Evolutionary conservation across 176 grass and related monocot genomes (phyloP), one percentile per base, ranked within the genome.

Genomic region (Aegilops speltoides): DNA sequence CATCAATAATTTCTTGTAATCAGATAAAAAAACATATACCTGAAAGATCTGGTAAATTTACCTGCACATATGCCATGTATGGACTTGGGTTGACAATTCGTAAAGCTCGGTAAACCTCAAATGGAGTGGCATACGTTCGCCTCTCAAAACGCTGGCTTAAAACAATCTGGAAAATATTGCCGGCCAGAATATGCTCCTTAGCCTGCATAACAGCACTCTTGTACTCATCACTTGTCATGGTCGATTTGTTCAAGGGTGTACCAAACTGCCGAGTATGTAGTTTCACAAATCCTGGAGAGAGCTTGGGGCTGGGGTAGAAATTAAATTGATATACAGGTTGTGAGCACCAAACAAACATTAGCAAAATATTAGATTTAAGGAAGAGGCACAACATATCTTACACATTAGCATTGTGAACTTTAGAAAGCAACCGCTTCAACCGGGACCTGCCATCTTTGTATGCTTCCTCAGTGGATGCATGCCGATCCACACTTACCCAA

Each of bases 141-240:
- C 94, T 90, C 85, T 96, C 91, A 34, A 96, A 96, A 60, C 94
- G 88, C 77, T 96, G 94, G 79, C 94, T 96, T 83, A 96, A 91
- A 56, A 96, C 94, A 48, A 96, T 93, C 60, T 96, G 89, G 77
- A 96, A 96, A 82, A 96, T 96, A 81, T 96, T 92, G 26, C 94
- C 91, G 40, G 94, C 94, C 78, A 90, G 32, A 60, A 97, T 97
- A 78, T 94, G 92, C 73, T 97, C 95, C 79, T 97, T 97, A 68
- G 95, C 95, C 62, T 91, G 70, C 82, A 94, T 48, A 81, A 97
- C 95, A 81, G 90, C 92, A 60, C 77, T 86, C 87, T 97, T 94
- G 66, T 97, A 97, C 82, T 97, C 87, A 69, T 94, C 92, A 78
- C 90, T 93, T 80, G 95, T 97, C 95, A 97, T 94, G 29, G 92